Base-by-base conservation (phyloP, 139 green algal genomes). In the Edaphochlamys debaryana region DNA sequence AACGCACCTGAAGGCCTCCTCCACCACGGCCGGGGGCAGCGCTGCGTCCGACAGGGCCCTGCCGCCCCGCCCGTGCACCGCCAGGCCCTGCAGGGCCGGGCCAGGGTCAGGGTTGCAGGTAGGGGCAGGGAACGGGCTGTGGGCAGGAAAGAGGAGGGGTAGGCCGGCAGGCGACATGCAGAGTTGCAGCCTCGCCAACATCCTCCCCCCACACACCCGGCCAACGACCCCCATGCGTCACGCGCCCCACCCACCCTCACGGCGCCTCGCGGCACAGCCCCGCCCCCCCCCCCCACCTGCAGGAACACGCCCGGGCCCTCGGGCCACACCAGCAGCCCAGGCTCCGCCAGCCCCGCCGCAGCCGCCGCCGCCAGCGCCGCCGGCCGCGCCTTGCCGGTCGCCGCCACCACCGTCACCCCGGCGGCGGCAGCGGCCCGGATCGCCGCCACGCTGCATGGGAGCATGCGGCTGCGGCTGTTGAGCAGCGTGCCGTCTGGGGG, bases 361-460 rank as follows among this genome's bases (percentile, higher is more conserved):
- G 78, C 37, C 41, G 93, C 89, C 0, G 95, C 95, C 27, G 69
- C 71, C 0, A 96, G 76, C 23, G 96, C 96, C 4, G 95, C 96
- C 6, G 96, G 93, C n/a, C 96, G 83, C 22, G 97, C 97, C 84
- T 99, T 99, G 67, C 97, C 97, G 9, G 97, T 99, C 19, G 97
- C 97, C 45, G 98, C 85, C 42, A 97, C 86, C 34, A 99, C 91
- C 0, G 36, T 81, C 56, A 99, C 90, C 8, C 96, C 95, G 13
- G 48, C 27, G 0, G 66, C 87, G 1, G 93, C 37, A 0, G 95
- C 94, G 6, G 88, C 91, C 34, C 85, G 80, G 67, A 99, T 91
- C 20, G 92, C 96, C 0, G 90, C 66, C 0, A 91, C 92, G 13
- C 89, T 94, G 32, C 81, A 88, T 25, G 90, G 76, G 60, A 85